Evolutionary conservation across 371 early-diverging fungal genomes (phyloP).

Genomic region (Antonospora locustae): DNA sequence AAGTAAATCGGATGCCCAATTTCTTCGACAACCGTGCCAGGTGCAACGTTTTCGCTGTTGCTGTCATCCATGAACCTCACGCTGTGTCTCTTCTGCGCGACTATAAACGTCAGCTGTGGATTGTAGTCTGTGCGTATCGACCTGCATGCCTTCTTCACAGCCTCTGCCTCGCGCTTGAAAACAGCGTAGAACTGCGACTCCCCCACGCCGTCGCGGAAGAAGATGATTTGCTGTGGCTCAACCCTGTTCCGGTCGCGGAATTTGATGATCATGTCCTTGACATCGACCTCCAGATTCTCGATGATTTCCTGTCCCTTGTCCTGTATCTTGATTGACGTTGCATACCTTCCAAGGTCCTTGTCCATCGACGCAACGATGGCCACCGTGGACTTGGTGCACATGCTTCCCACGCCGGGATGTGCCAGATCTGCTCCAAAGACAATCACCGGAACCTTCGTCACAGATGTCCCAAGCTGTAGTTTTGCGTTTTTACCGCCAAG

Average conservation of each 20-base stretch:
- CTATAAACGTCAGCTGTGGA: slow-evolving; percentile 71
- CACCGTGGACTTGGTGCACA: slow-evolving; percentile 66
- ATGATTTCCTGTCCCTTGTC: slow-evolving; percentile 70
- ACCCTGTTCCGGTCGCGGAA: slow-evolving; percentile 5
- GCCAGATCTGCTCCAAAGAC: slow-evolving; percentile 86
- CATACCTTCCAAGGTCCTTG: slow-evolving; percentile 60
- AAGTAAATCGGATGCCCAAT: slow-evolving; percentile 66
- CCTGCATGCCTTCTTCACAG: slow-evolving; percentile 63
- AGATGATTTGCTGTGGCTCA: slow-evolving; percentile 67
- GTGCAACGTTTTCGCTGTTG: slow-evolving; percentile 59
- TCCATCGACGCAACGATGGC: slow-evolving; percentile 73
- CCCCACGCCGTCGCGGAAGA: slow-evolving; percentile 78
- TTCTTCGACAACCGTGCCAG: slow-evolving; percentile 78
- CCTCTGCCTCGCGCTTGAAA: slow-evolving; percentile 62
- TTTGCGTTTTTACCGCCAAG: slow-evolving; percentile 63
- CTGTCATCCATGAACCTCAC: slow-evolving; percentile 69
- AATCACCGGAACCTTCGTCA: slow-evolving; percentile 60
- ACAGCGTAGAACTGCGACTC: slow-evolving; percentile 73
- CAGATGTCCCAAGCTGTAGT: slow-evolving; percentile 39
- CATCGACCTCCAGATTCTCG: slow-evolving; percentile 57
- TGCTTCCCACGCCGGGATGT: slow-evolving; percentile 55
- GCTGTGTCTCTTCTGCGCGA: slow-evolving; percentile 85
- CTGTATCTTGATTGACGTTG: slow-evolving; percentile 60
- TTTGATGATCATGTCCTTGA: slow-evolving; percentile 14
- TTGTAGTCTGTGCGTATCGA: slow-evolving; percentile 60